Conservation (phyloP, 495 filamentous ascomycete genomes). For the Jackrogersella minutella region DNA sequence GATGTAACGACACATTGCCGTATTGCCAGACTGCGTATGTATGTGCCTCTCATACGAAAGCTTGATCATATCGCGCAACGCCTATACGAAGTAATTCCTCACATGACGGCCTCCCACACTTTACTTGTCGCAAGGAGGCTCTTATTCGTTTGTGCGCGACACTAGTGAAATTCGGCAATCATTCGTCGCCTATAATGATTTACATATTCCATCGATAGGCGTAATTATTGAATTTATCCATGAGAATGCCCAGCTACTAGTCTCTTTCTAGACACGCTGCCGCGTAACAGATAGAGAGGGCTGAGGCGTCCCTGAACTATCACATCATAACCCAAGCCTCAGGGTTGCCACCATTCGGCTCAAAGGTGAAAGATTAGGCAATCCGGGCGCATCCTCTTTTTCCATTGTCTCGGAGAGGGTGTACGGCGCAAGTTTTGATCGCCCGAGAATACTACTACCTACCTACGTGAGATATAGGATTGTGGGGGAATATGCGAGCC, state of each 20-base stretch:
- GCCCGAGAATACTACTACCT: constrained; percentile 22
- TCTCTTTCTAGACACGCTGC: constrained; percentile 22
- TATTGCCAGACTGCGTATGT: neutral
- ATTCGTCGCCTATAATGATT: constrained; percentile 13
- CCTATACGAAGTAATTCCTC: constrained; percentile 11
- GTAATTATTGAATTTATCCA: constrained; percentile 35
- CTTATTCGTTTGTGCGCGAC: constrained; percentile 29
- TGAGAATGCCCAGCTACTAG: constrained; percentile 21
- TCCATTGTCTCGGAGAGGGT: constrained; percentile 22
- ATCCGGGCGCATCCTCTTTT: constrained; percentile 35
- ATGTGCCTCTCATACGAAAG: constrained; percentile 1
- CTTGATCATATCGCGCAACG: constrained; percentile 2
- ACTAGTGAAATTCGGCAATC: constrained; percentile 20
- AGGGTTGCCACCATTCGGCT: constrained; percentile 13
- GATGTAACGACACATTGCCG: constrained; percentile 19
- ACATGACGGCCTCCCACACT: constrained; percentile 28
- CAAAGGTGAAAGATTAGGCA: constrained; percentile 33
- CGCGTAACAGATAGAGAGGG: constrained; percentile 31
- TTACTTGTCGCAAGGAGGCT: constrained; percentile 34
- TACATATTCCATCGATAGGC: constrained; percentile 5
- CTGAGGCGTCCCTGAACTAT: constrained; percentile 15
- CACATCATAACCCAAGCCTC: constrained; percentile 1
- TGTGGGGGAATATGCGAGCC: constrained; percentile 40
- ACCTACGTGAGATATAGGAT: constrained; percentile 7
- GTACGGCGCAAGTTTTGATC: constrained; percentile 20